Evolutionary conservation across 805 yeast species (phyloP), one percentile per base, ranked within the genome.

Genomic region (Wickerhamiella galacta): DNA sequence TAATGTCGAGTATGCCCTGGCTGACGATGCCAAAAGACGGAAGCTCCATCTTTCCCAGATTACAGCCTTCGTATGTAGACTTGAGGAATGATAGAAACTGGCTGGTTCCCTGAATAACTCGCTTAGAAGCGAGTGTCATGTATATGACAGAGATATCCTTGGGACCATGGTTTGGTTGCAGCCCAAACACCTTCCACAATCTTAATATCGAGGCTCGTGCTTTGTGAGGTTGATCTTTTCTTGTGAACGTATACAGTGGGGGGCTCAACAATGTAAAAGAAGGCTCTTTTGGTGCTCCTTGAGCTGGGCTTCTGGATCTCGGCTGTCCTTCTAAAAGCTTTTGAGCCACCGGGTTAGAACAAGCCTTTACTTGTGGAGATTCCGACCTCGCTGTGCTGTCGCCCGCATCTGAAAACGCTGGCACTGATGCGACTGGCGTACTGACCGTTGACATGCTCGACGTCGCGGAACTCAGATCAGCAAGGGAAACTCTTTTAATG

Each of bases 161-260:
- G 8, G 47, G 38, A 0, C 52, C 55, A 18, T 39, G 28, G 10
- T 39, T 35, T 0, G 64, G 64, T 9, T 46, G 33, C 20, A 60
- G 41, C 1, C 59, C 58, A 41, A 59, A 49, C 3, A 47, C 38
- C 27, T 53, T 48, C 64, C 64, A 59, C 37, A 59, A 59, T 17
- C 58, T 34, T 12, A 60, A 34, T 8, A 57, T 53, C 0, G 62
- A 48, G 1, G 60, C 51, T 12, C 56, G 42, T 0, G 58, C 58
- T 31, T 52, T 53, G 19, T 56, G 37, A 3, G 25, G 32, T 16
- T 48, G 45, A 11, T 47, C 46, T 21, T 43, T 44, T 5, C 57
- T 40, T 30, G 34, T 30, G 9, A 54, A 41, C 2, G 47, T 35
- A 25, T 47, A 51, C 18, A 44, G 44, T 3, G 59, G 59, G 5